Base-by-base conservation (phyloP, 179 eudicot genomes). In the Drosera spatulata region DNA sequence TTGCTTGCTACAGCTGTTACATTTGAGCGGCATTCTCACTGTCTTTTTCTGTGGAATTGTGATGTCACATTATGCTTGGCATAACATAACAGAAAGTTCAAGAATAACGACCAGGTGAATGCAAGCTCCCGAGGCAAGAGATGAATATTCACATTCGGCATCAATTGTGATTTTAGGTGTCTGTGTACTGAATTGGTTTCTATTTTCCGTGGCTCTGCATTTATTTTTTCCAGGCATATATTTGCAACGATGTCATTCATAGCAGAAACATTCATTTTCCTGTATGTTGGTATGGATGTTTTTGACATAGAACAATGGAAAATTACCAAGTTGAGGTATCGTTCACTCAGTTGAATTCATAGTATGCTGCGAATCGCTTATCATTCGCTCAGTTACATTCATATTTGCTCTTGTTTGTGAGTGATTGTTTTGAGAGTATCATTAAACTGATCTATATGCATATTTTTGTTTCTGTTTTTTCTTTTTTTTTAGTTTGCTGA, bases 61-160 rank as follows among this genome's bases (percentile, higher is more conserved):
- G 41, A 89, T 93, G 97, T 89, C 97, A 47, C 97, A 93, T 62
- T 93, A 93, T 77, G 93, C 97, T 40, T 93, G 99, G 99, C 76
- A 86, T 65, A 93, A 93, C 63, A 79, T 89, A 43, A 86, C 97
- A 2, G 95, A 93, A 51, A 82, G 74, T 71, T 86, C 99, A 61
- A 86, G 93, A 70, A 75, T 79, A 48, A 86, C 99, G 2, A 86
- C 97, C 58, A 79, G 84, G 99, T 74, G 71, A 58, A 75, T 66
- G 38, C 49, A 51, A 15, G 15, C 3, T 6, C 12, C 3, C 13
- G 5, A 10, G 37, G 41, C 11, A 8, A 53, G 37, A 55, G 9
- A 22, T 22, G 33, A 22, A 22, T 22, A 22, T 22, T 22, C 33
- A 22, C 33, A 22, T 22, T 22, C 33, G 33, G 33, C 33, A 22